Conservation (phyloP, 495 filamentous ascomycete species). For the Penicillium antarcticum region DNA sequence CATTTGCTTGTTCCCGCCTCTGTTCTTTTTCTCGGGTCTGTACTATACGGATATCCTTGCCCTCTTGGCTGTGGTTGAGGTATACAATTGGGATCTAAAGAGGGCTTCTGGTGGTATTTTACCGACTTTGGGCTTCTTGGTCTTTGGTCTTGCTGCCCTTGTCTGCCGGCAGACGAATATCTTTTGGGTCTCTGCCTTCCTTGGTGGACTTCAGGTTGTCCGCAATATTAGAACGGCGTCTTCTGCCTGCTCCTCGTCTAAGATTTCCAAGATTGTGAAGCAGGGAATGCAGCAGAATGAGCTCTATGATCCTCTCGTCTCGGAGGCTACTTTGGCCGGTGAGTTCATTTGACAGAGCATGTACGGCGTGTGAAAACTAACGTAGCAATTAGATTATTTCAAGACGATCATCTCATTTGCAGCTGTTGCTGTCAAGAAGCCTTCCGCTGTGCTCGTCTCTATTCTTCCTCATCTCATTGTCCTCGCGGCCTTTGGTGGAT, state of each 20-base stretch:
- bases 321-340: conserved; percentile 57
- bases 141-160: conserved; percentile 59
- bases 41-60: conserved; percentile 88
- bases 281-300: conserved; percentile 48
- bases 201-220: conserved; percentile 71
- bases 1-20: conserved; percentile 78
- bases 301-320: conserved; percentile 63
- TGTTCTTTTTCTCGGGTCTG: conserved; percentile 92
- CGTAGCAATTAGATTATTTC: conserved; percentile 49
- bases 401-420: conserved; percentile 58
- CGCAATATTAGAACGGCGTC: conserved; percentile 33
- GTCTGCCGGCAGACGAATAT: conserved; percentile 91
- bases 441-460: conserved; percentile 42
- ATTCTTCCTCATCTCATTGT: conserved; percentile 67
- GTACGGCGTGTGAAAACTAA: conserved; percentile 19
- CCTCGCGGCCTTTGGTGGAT: conserved; percentile 64
- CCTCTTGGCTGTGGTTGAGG: conserved; percentile 58
- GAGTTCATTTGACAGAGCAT: conserved; percentile 2
- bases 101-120: conserved; percentile 15
- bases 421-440: conserved; percentile 51
- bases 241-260: conserved; percentile 20
- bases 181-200: conserved; percentile 87
- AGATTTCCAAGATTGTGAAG: conserved; percentile 24
- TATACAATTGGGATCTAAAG: conserved; percentile 61
- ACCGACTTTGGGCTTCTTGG: conserved; percentile 40